phyloP scores from a whole-genome alignment of 768 basidiomycete species.

The Mycena galericulata region DNA sequence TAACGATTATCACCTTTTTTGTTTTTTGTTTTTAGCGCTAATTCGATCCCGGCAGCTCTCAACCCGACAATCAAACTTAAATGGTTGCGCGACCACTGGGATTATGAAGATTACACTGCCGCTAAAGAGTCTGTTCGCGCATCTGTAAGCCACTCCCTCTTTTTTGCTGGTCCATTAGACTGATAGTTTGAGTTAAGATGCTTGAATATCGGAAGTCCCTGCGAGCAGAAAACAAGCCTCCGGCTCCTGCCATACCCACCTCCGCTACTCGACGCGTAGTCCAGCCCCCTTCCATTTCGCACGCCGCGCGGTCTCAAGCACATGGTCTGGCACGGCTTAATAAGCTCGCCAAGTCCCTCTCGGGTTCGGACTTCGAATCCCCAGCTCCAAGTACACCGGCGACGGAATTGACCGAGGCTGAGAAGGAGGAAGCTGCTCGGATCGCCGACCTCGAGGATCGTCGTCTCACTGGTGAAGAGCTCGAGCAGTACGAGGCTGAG shows the following conservation, averaged over 20 bases:
- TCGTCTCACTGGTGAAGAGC: background rate
- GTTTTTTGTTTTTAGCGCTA: background rate
- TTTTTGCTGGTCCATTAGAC: background rate
- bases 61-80: constrained; percentile 34
- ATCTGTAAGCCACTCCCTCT: background rate
- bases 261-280: background rate
- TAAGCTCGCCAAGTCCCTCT: background rate
- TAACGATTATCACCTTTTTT: background rate
- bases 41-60: constrained; percentile 18
- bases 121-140: background rate
- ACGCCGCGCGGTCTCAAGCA: background rate
- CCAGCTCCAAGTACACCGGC: background rate
- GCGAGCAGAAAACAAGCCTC: background rate
- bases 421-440: constrained; percentile 6
- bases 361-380: background rate
- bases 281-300: background rate
- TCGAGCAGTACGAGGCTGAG: background rate
- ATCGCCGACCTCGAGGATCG: constrained; percentile 3
- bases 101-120: background rate
- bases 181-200: background rate
- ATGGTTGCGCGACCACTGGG: constrained; percentile 13
- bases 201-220: constrained; percentile 10
- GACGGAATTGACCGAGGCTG: background rate
- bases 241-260: background rate
- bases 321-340: constrained; percentile 1